Evolutionary conservation across 169 alveolate genomes (phyloP).

Genomic region (Eimeria brunetti): DNA sequence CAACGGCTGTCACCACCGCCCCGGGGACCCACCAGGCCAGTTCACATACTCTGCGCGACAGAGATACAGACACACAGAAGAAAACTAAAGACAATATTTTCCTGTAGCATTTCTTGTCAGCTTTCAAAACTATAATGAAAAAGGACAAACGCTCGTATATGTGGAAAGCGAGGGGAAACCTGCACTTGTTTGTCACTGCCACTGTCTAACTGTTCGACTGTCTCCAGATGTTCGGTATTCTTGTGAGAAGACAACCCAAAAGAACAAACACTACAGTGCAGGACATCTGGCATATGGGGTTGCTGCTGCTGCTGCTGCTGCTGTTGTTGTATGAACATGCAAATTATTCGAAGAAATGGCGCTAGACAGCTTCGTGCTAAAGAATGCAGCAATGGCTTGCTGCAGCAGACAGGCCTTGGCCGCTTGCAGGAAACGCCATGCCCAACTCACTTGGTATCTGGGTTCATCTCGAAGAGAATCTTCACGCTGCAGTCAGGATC

Average conservation of each 20-base stretch:
- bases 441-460: constrained; percentile 53
- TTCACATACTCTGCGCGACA: constrained; percentile 40
- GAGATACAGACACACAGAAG: neutral
- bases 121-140: neutral
- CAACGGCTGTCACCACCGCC: constrained; percentile 50
- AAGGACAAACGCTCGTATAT: neutral
- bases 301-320: too few species aligned
- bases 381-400: constrained; percentile 3
- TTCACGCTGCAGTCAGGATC: constrained; percentile 71
- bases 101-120: neutral
- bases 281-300: neutral
- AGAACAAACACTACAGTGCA: neutral
- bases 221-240: neutral
- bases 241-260: neutral
- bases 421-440: neutral
- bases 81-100: neutral
- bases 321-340: too few species aligned
- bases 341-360: too few species aligned
- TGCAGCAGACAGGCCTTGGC: neutral
- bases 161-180: neutral
- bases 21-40: constrained; percentile 59
- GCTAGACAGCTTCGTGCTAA: neutral
- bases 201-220: neutral
- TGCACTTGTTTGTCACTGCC: neutral
- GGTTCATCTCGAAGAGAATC: constrained; percentile 43